Conservation (phyloP, 768 basidiomycete species). For the Mycena galopus region DNA sequence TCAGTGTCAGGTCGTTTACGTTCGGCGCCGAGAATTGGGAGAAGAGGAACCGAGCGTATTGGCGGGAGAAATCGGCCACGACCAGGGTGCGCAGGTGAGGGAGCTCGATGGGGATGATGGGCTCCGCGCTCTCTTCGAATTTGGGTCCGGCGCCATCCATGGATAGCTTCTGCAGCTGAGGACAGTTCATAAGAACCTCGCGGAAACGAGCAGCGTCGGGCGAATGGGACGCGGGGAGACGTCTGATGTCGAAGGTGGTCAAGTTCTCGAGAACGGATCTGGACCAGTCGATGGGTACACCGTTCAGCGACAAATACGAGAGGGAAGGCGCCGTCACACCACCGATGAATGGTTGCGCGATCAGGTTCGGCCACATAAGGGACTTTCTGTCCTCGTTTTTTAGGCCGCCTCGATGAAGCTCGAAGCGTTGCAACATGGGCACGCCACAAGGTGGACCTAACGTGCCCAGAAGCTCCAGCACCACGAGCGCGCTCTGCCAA, state of each 20-base stretch:
- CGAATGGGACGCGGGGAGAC: constrained; percentile 65
- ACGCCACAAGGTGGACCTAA: constrained; percentile 50
- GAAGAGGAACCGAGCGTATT: constrained; percentile 62
- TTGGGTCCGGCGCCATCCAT: constrained; percentile 75
- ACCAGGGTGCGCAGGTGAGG: constrained; percentile 64
- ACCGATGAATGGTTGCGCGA: constrained; percentile 62
- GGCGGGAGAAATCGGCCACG: constrained; percentile 66
- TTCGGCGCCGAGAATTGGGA: constrained; percentile 68
- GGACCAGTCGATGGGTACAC: constrained; percentile 73
- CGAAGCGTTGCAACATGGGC: constrained; percentile 70
- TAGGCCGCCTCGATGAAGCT: constrained; percentile 70
- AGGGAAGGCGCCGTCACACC: constrained; percentile 61
- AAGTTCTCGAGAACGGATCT: constrained; percentile 64
- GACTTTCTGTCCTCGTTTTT: constrained; percentile 32
- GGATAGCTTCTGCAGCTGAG: constrained; percentile 65
- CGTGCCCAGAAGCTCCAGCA: constrained; percentile 62
- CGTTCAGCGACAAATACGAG: constrained; percentile 66
- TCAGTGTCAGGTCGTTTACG: constrained; percentile 68
- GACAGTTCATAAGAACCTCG: constrained; percentile 62
- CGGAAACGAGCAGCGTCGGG: constrained; percentile 67
- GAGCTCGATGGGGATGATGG: constrained; percentile 58
- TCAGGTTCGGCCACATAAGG: constrained; percentile 43
- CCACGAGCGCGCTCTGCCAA: constrained; percentile 65
- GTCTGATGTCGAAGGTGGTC: constrained; percentile 74
- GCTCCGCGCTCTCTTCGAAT: constrained; percentile 40